Base-by-base conservation (phyloP, 805 yeast species). In the Pichia manshurica region DNA sequence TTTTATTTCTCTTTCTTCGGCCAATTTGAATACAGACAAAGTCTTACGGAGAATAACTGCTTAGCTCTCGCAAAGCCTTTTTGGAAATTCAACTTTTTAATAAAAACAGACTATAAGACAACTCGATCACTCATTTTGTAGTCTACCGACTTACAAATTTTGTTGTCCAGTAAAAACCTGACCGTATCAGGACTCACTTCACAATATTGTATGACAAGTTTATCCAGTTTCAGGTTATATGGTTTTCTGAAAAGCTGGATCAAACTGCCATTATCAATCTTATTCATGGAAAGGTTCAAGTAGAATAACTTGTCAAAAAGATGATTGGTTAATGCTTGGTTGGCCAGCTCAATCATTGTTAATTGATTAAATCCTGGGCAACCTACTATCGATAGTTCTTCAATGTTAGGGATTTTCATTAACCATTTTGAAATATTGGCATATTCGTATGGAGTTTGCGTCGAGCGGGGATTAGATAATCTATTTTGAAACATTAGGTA, bases 61-160 rank as follows among this genome's bases (percentile, higher is more conserved):
- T 25, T 10, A 25, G 10, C 29, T n/a, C n/a, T n/a, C n/a, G n/a
- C n/a, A n/a, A n/a, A 2, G 39, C 16, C 2, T 35, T 31, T 31
- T 31, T 13, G 12, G 15, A 31, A 25, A 16, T 17, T 25, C n/a
- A n/a, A n/a, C n/a, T n/a, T n/a, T n/a, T n/a, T n/a, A n/a, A 25
- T 25, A 10, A 7, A 25, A 8, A 10, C 10, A 25, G 10, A 29
- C 37, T 17, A 39, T 17, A 45, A 23, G 16, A 45, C 19, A 2
- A 45, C 35, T 10, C 44, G 34, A 4, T 46, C 49, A 20, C 36
- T 34, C 49, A 46, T 46, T 22, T 46, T 46, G 21, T 46, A 46
- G 34, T 46, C 45, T 10, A 46, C 21, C 5, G 28, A 23, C 4
- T 21, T 17, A 17, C 42, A 41, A 2, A 20, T 10, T 21, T 35